Percentiles rank a stretch among this genome's conserved stretches.
Evolutionary conservation across 1,284 basidiomycete species (phyloP).

Genomic region (Ganoderma lucidum): DNA sequence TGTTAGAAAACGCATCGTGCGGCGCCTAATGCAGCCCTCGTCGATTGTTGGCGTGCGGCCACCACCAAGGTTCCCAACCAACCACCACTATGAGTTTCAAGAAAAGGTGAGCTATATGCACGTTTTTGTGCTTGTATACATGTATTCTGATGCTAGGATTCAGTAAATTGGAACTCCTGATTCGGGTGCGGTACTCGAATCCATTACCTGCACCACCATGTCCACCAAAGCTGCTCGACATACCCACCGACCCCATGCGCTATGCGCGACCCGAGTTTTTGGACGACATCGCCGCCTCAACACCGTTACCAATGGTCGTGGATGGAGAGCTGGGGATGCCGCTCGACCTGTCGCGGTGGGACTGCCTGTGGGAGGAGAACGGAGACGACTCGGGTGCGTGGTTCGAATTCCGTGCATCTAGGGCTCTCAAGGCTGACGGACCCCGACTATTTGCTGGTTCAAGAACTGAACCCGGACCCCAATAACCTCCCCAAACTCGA

Average conservation of each 20-base stretch:
- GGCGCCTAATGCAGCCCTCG: not conserved
- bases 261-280: constrained; percentile 89
- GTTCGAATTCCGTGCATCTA: not conserved
- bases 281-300: constrained; percentile 79
- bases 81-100: constrained; percentile 31
- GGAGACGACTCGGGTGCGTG: constrained; percentile 72
- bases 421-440: not conserved
- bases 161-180: constrained; percentile 87
- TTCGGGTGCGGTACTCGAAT: constrained; percentile 92
- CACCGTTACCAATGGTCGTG: constrained; percentile 90
- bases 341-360: constrained; percentile 84
- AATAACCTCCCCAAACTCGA: constrained; percentile 70
- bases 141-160: not conserved
- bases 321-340: constrained; percentile 97
- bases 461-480: constrained; percentile 76
- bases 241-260: constrained; percentile 85
- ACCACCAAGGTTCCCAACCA: not conserved
- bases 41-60: not conserved
- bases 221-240: constrained; percentile 91
- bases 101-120: constrained; percentile 23
- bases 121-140: not conserved
- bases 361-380: constrained; percentile 83
- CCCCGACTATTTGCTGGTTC: not conserved
- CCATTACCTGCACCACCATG: constrained; percentile 94
- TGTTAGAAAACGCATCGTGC: not conserved